Evolutionary conservation across 140 eudicot species (phyloP), one percentile per base, ranked within the genome.

Genomic region (Oenanthe javanica): DNA sequence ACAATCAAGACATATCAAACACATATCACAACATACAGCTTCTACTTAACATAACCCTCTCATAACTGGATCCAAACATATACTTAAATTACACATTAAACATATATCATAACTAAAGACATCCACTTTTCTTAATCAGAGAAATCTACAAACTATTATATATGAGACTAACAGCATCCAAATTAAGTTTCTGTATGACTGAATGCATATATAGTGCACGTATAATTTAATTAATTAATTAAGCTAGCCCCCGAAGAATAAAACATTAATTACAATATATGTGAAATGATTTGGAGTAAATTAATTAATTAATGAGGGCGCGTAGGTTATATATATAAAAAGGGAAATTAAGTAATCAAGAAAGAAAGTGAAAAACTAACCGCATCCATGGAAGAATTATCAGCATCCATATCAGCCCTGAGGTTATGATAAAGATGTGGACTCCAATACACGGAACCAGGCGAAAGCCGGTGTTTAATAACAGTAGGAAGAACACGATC

Each of bases 381-480:
- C 92, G 96, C 89, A 85, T 94, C 93, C 69, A 86, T 84, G 73
- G 94, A 76, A 9, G 91, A 87, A 86, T 89, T 90, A 80, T 94
- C 97, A 25, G 83, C 74, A 79, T 94, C 93, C 97, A 94, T 94
- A 11, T 90, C 94, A 50, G 77, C 82, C 4, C 93, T 88, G 64
- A 94, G 89, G 93, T 92, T 94, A 21, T 81, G 87, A 47, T 91
- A 94, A n/a, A 94, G 88, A 86, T 94, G 92, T 0, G 98, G 98
- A 80, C 97, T 90, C 81, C 97, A 86, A 76, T 94, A 94, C 1
- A 92, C 87, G 8, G 98, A 91, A 45, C 98, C 98, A 25, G 91
- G 85, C 1, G 94, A 82, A 64, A 77, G 83, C 11, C 84, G 75
- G 25, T 70, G 91, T 19, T 64, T 73, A 42, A 87, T 88, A 10